These are phyloP conservation scores for Russula olivacea DNA, from an alignment of 768 basidiomycete species.

Conservation along the genomic window DNA sequence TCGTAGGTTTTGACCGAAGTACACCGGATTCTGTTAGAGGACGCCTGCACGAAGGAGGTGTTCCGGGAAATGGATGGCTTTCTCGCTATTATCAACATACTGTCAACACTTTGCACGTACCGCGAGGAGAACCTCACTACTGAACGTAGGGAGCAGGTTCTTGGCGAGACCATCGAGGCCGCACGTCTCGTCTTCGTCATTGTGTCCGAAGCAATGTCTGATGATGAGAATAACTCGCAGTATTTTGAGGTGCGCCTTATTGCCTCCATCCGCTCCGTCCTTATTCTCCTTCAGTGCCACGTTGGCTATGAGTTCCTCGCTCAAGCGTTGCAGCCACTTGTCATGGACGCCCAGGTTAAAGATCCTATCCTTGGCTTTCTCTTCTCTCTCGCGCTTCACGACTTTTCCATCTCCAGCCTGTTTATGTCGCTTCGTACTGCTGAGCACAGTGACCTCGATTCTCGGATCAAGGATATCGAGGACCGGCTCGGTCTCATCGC, in stretches of 20 bases:
- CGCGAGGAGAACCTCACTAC: constrained; percentile 32
- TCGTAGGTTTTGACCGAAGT: constrained; percentile 60
- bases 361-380: constrained; percentile 61
- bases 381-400: constrained; percentile 58
- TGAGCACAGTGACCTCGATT: constrained; percentile 41
- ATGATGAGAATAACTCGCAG: constrained; percentile 47
- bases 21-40: constrained; percentile 59
- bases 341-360: constrained; percentile 41
- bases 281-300: constrained; percentile 34
- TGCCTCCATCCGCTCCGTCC: not conserved
- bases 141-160: constrained; percentile 37
- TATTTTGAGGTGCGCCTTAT: constrained; percentile 58
- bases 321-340: constrained; percentile 51
- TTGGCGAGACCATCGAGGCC: constrained; percentile 43
- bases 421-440: constrained; percentile 45
- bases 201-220: constrained; percentile 56
- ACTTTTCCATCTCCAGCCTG: constrained; percentile 52
- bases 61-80: constrained; percentile 83
- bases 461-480: constrained; percentile 38
- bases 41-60: constrained; percentile 59
- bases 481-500: constrained; percentile 44
- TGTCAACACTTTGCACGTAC: constrained; percentile 50
- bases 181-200: constrained; percentile 59
- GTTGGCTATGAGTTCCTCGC: constrained; percentile 64
- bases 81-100: constrained; percentile 62